Conservation (phyloP, 345 rosid species). For the Jatropha curcas region DNA sequence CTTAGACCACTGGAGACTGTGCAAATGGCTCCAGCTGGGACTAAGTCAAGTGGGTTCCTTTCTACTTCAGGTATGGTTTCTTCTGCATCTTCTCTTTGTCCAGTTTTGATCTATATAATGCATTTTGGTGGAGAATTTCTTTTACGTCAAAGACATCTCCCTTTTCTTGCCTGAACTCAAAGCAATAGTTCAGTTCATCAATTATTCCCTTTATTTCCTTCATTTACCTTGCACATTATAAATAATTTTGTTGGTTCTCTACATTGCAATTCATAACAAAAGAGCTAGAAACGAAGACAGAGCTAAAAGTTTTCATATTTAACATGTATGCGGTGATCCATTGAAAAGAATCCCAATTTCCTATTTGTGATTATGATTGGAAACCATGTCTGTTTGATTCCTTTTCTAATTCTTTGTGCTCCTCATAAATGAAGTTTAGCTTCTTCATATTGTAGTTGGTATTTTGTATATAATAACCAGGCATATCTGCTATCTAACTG, state of each 20-base stretch:
- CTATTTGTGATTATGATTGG: neutral
- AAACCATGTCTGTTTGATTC: neutral
- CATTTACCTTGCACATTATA: neutral
- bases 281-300: too few relatives aligned
- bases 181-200: too few relatives aligned
- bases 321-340: neutral
- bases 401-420: neutral
- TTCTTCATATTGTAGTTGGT: neutral
- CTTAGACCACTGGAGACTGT: slow-evolving; percentile 36
- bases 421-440: neutral
- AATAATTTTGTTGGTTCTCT: too few relatives aligned
- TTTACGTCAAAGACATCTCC: neutral
- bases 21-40: slow-evolving; percentile 26
- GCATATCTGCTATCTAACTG: neutral
- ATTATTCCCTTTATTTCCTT: too few relatives aligned
- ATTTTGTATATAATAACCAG: neutral
- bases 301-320: neutral
- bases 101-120: neutral
- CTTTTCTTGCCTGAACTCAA: neutral
- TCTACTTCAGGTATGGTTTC: slow-evolving; percentile 33
- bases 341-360: neutral
- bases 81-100: neutral
- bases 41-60: slow-evolving; percentile 18
- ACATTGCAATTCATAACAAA: neutral
- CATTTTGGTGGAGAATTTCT: neutral